Evolutionary conservation across 106 monocot genomes (phyloP).

Genomic region (Dendrobium chrysotoxum): DNA sequence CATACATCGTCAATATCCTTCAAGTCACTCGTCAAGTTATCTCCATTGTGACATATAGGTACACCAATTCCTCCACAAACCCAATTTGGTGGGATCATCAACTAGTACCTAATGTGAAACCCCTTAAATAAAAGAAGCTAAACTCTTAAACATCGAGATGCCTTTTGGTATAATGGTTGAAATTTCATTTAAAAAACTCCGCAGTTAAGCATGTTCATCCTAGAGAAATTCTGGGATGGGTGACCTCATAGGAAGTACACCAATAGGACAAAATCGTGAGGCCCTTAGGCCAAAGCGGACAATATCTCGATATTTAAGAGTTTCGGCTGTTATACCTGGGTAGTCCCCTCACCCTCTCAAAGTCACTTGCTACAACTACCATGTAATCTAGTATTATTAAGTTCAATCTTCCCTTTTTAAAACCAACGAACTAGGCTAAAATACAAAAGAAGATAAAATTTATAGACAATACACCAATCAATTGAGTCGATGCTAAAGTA

Average conservation of each 20-base stretch:
- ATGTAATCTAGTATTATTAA: background rate
- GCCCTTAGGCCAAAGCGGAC: too few relatives aligned
- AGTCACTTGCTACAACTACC: background rate
- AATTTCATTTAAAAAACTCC: too few relatives aligned
- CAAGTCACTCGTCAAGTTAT: background rate
- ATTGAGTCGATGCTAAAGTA: background rate
- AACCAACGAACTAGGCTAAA: background rate
- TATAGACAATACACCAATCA: background rate
- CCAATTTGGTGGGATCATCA: background rate
- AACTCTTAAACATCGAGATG: too few relatives aligned
- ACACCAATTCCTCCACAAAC: background rate
- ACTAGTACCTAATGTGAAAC: too few relatives aligned
- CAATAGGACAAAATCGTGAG: too few relatives aligned
- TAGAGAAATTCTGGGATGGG: too few relatives aligned
- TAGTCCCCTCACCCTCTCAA: background rate
- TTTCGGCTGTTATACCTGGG: too few relatives aligned
- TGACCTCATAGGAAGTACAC: too few relatives aligned
- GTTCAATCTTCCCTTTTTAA: background rate
- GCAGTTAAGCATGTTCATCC: too few relatives aligned
- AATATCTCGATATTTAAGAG: too few relatives aligned
- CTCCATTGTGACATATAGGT: background rate
- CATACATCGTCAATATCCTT: background rate
- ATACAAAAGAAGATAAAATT: background rate
- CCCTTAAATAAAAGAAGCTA: too few relatives aligned
- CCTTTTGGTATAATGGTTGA: too few relatives aligned